Conservation (phyloP, 169 alveolate genomes). For the Eimeria brunetti region DNA sequence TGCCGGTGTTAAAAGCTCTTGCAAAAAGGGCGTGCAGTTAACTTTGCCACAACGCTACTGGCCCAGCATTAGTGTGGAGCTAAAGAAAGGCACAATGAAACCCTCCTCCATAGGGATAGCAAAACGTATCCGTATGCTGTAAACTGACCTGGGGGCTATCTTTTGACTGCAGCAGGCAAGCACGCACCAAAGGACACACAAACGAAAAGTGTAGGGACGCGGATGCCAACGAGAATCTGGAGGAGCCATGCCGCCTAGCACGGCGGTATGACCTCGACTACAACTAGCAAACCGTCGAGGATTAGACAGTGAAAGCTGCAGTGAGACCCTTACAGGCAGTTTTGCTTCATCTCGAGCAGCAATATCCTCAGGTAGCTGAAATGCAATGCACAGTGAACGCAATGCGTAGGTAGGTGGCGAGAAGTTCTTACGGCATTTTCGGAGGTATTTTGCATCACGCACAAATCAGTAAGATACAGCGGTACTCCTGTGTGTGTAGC, state of each 20-base stretch:
- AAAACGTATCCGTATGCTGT: background rate
- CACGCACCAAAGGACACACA: background rate
- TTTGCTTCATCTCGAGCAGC: slow-evolving; percentile 31
- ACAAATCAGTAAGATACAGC: background rate
- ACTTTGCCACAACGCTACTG: background rate
- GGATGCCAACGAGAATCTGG: background rate
- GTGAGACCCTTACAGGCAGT: background rate
- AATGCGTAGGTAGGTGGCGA: background rate
- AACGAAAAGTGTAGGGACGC: background rate
- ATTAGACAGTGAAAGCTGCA: no score
- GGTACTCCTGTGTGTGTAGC: background rate
- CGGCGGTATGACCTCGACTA: background rate
- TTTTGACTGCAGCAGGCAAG: background rate
- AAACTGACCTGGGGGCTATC: slow-evolving; percentile 27
- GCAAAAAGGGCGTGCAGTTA: background rate
- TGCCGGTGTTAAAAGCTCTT: background rate
- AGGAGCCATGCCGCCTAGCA: background rate
- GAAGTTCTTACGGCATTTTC: background rate
- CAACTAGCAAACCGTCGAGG: background rate
- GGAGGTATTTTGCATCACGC: background rate
- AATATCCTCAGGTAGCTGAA: slow-evolving; percentile 49
- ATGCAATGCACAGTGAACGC: background rate
- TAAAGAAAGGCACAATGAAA: background rate
- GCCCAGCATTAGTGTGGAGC: background rate
- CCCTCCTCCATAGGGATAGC: background rate